Evolutionary conservation across 495 filamentous ascomycete species (phyloP).

Genomic region (Xeromyces bisporus): DNA sequence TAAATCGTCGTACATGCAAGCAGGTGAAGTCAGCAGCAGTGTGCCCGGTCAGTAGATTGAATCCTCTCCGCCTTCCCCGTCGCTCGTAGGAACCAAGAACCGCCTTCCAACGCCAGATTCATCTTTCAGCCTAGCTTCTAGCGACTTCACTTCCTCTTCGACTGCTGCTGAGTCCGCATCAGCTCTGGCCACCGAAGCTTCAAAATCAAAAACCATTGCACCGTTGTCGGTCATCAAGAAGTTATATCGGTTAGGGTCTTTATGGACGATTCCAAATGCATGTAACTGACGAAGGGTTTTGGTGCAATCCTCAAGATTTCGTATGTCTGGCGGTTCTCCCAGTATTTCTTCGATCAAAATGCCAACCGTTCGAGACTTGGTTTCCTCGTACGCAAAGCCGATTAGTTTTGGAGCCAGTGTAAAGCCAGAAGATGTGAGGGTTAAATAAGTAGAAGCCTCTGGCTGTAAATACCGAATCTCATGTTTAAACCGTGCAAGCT

Average conservation of each 20-base stretch:
- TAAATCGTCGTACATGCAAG: too few relatives aligned
- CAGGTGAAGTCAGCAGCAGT: too few relatives aligned
- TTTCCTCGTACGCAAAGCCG: constrained; percentile 5
- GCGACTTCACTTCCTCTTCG: constrained; percentile 1
- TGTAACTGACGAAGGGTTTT: constrained; percentile 10
- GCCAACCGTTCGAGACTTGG: constrained; percentile 2
- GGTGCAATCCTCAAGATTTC: constrained; percentile 2
- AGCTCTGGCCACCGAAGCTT: constrained; percentile 7
- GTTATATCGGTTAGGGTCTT: constrained; percentile 14
- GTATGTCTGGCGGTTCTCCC: constrained; percentile 1
- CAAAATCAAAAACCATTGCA: constrained; percentile 16
- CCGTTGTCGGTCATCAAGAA: constrained; percentile 10
- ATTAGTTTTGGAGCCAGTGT: constrained; percentile 2
- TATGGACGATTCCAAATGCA: constrained; percentile 9
- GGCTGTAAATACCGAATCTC: constrained; percentile 1
- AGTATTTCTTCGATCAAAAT: constrained; percentile 4
- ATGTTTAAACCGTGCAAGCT: constrained; percentile 3
- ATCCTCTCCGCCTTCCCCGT: too few relatives aligned
- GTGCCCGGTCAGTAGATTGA: too few relatives aligned
- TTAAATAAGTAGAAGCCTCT: constrained; percentile 2
- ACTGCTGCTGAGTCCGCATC: constrained; percentile 9
- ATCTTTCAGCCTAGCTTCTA: neutral
- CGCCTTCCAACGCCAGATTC: neutral
- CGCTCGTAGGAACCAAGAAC: too few relatives aligned
- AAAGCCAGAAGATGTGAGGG: constrained; percentile 1